Evolutionary conservation across 306 rosid species (phyloP), one percentile per base, ranked within the genome.

Genomic region (Ziziphus jujuba): DNA sequence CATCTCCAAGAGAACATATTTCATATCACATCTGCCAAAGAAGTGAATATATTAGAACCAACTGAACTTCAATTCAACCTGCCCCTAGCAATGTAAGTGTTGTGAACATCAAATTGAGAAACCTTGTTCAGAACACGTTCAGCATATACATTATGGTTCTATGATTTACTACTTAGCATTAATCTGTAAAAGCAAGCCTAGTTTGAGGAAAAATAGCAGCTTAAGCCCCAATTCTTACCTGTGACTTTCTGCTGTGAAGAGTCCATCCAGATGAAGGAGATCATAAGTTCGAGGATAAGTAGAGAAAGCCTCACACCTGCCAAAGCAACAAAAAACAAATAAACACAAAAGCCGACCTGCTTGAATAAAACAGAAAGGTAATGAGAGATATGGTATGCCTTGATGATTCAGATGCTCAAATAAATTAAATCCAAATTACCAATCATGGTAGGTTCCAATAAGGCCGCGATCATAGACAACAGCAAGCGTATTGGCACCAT

Each of bases 301-400:
- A 13, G 99, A 95, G 76, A 95, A 95, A 22, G 97, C 95, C 70
- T 95, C 99, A 59, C 99, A 95, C 99, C 99, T 95, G 80, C 69
- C 76, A 74, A 69, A 45, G 22, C 69, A 47, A 38, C 31, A 70
- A 72, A 67, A 63, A 61, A 23, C 38, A 53, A 62, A 77, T 72
- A 35, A 77, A 59, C 64, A 78, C 45, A 70, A 69, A 31, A 70
- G 34, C 40, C 51, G 9, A 17, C 13, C 28, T 1, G 71, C 38
- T 38, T 22, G 22, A 21, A 58, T 9, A 49, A 11, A 28, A 9
- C 21, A 15, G 22, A 57, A 49, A 25, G 12, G 62, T 22, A 22
- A 25, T 45, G 31, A 23, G 49, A 52, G 40, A 45, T 10, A 56
- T 7, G 55, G 13, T 7, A 49, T 35, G 36, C 3, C 22, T 54